Conservation (phyloP, 768 basidiomycete species). For the Leccinum sublutescens region DNA sequence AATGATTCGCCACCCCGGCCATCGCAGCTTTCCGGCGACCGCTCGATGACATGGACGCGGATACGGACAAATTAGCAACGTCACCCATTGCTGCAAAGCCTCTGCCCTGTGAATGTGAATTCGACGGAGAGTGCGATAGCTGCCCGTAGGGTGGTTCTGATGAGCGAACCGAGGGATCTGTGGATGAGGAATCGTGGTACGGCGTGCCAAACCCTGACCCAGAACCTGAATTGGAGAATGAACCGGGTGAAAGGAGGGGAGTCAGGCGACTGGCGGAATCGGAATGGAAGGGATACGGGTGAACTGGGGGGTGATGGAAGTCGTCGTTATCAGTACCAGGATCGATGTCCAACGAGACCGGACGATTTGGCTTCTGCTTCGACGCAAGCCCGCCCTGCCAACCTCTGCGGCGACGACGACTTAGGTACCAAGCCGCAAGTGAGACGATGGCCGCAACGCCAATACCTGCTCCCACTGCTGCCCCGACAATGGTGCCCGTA, state of each 20-base stretch:
- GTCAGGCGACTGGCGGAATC: slow-evolving; percentile 18
- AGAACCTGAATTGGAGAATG: not conserved
- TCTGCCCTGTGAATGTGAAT: slow-evolving; percentile 24
- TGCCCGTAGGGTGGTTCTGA: slow-evolving; percentile 7
- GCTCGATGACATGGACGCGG: slow-evolving; percentile 36
- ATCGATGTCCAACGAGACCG: slow-evolving; percentile 41
- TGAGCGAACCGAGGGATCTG: slow-evolving; percentile 7
- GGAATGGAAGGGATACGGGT: slow-evolving; percentile 33
- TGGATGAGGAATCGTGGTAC: slow-evolving; percentile 5
- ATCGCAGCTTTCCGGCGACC: slow-evolving; percentile 54
- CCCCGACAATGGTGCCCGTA: slow-evolving; percentile 47
- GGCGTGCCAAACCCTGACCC: not conserved
- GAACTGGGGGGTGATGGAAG: slow-evolving; percentile 35
- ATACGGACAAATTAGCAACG: slow-evolving; percentile 19
- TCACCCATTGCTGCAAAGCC: slow-evolving; percentile 23
- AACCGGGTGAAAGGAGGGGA: slow-evolving; percentile 10
- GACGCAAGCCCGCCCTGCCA: slow-evolving; percentile 31
- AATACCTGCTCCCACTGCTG: slow-evolving; percentile 50
- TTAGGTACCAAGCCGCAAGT: slow-evolving; percentile 51
- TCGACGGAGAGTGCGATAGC: slow-evolving; percentile 17
- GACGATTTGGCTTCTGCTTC: slow-evolving; percentile 29
- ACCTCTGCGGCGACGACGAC: slow-evolving; percentile 22
- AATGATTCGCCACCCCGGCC: slow-evolving; percentile 45
- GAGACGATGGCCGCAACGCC: slow-evolving; percentile 52
- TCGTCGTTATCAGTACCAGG: slow-evolving; percentile 13